phyloP scores from a whole-genome alignment of 1,284 basidiomycete genomes.

The Kalmanozyma brasiliensis region DNA sequence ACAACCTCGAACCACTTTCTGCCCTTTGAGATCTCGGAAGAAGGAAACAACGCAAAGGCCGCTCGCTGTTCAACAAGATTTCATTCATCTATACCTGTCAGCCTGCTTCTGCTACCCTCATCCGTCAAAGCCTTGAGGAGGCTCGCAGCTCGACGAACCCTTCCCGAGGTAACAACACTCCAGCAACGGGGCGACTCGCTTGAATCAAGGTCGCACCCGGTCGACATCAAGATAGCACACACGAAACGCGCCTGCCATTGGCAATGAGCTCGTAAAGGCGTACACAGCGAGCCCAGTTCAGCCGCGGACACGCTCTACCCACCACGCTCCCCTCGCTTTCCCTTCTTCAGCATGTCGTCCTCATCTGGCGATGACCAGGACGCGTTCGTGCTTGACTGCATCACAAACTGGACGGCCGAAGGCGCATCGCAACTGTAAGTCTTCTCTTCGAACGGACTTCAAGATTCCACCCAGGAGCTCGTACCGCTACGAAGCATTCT shows the following conservation, averaged over 20 bases:
- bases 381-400: conserved; percentile 19
- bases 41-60: conserved; percentile 3
- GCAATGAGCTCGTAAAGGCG: conserved; percentile 9
- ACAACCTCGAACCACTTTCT: background rate
- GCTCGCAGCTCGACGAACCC: background rate
- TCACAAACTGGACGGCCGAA: conserved; percentile 19
- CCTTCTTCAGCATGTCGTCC: conserved; percentile 11
- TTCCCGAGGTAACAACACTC: no score
- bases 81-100: background rate
- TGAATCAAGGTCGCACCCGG: conserved; percentile 1
- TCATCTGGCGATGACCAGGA: conserved; percentile 2
- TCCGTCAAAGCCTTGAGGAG: no score
- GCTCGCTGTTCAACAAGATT: background rate
- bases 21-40: background rate
- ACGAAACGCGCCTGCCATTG: background rate
- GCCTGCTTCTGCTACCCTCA: background rate
- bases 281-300: background rate
- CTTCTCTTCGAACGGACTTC: background rate
- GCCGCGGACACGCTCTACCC: background rate
- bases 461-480: background rate
- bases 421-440: conserved; percentile 41
- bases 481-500: no score
- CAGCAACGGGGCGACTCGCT: no score
- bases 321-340: background rate
- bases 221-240: background rate